Evolutionary conservation across 2,329 filamentous ascomycete genomes (phyloP).

Genomic region (Cryphonectria nitschkei): DNA sequence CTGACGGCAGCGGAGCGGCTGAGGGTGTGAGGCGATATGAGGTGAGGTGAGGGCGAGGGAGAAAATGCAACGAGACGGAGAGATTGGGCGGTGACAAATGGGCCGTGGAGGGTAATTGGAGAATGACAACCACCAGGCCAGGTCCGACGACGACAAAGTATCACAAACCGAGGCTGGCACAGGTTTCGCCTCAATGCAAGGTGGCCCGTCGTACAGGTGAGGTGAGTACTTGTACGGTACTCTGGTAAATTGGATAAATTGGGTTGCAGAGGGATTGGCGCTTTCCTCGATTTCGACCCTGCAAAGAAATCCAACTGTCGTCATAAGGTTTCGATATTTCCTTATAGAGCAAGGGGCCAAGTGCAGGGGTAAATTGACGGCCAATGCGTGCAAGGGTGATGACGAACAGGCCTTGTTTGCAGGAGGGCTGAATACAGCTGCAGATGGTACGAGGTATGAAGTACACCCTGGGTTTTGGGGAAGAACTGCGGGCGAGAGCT

Average conservation of each 20-base stretch:
- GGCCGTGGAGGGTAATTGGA: background rate
- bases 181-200: conserved; percentile 4
- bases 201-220: background rate
- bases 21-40: conserved; percentile 6
- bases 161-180: background rate
- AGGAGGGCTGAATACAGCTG: background rate
- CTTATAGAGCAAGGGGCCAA: background rate
- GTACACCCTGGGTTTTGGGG: background rate
- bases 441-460: background rate
- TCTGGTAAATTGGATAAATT: conserved; percentile 1
- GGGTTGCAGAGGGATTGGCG: conserved; percentile 1
- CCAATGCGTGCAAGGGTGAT: background rate
- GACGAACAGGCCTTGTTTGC: background rate
- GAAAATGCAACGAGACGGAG: background rate
- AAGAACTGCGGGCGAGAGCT: background rate
- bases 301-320: background rate
- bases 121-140: background rate
- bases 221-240: background rate
- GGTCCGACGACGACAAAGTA: background rate
- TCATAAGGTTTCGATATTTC: background rate
- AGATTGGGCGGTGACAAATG: background rate
- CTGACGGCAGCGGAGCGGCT: conserved; percentile 17
- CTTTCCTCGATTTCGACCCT: conserved; percentile 2
- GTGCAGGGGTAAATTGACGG: background rate
- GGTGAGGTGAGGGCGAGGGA: conserved; percentile 6